Percentiles rank a stretch among this genome's conserved stretches.
Evolutionary conservation across 352 stramenopile species (phyloP).

Genomic region (Thraustochytrium striatum): DNA sequence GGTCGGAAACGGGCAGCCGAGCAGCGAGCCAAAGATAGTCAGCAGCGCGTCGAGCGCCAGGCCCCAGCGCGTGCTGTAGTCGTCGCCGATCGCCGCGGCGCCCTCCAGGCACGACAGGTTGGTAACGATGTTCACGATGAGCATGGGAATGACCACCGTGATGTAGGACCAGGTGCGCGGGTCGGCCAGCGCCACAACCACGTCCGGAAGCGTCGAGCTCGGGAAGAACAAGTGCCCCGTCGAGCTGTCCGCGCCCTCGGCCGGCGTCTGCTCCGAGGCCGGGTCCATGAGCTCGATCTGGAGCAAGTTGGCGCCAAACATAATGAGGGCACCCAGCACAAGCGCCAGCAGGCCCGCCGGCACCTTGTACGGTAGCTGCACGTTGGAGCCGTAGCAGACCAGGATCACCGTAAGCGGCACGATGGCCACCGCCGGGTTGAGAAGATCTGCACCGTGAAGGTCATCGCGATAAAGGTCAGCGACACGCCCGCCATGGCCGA

Average conservation of each 20-base stretch:
- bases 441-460: conserved; percentile 60
- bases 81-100: conserved; percentile 56
- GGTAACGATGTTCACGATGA: conserved; percentile 60
- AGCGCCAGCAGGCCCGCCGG: conserved; percentile 56
- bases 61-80: conserved; percentile 55
- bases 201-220: neutral
- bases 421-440: conserved; percentile 57
- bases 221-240: neutral
- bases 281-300: conserved; percentile 19
- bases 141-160: conserved; percentile 58
- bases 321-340: conserved; percentile 53
- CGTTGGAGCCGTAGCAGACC: conserved; percentile 57
- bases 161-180: conserved; percentile 56
- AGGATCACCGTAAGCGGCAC: conserved; percentile 57
- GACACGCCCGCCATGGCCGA: conserved; percentile 58
- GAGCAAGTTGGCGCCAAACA: neutral
- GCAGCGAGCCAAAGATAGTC: conserved; percentile 57
- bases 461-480: conserved; percentile 59
- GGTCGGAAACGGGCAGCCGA: conserved; percentile 60
- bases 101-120: conserved; percentile 59
- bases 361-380: conserved; percentile 58
- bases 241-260: neutral
- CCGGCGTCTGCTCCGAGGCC: neutral
- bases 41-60: conserved; percentile 55
- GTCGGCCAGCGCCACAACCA: conserved; percentile 51